Evolutionary conservation across 495 filamentous ascomycete species (phyloP).

Genomic region (Emericellopsis terricola): DNA sequence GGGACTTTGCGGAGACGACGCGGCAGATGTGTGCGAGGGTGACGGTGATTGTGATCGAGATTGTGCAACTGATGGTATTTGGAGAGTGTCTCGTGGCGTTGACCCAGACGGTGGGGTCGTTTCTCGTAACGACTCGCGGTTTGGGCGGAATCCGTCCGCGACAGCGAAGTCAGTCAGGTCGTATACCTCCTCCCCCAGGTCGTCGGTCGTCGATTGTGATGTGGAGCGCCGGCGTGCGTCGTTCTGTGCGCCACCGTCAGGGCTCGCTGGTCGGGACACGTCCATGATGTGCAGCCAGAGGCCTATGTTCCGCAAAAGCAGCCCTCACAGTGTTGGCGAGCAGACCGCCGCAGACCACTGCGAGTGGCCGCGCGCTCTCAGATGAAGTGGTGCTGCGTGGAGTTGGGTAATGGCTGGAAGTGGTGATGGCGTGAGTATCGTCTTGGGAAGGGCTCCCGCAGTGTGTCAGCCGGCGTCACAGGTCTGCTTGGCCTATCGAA

Average conservation of each 20-base stretch:
- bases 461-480: no score
- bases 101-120: not conserved
- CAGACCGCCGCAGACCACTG: conserved; percentile 3
- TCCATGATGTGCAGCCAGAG: not conserved
- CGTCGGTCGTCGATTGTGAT: not conserved
- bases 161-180: conserved; percentile 21
- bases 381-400: no score
- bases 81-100: not conserved
- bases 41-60: not conserved
- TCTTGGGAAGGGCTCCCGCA: no score
- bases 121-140: not conserved
- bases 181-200: conserved; percentile 15
- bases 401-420: no score
- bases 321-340: not conserved
- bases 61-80: not conserved
- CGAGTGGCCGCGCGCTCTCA: not conserved
- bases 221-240: not conserved
- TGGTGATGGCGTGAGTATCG: no score
- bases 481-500: no score
- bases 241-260: not conserved
- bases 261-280: not conserved
- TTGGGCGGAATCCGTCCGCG: conserved; percentile 24
- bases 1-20: not conserved
- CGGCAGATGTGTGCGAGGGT: not conserved
- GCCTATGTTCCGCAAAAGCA: not conserved